Percentiles rank a stretch among this genome's conserved stretches.
Evolutionary conservation across 139 green algal genomes (phyloP).

Genomic region (Coelastrella sp.): DNA sequence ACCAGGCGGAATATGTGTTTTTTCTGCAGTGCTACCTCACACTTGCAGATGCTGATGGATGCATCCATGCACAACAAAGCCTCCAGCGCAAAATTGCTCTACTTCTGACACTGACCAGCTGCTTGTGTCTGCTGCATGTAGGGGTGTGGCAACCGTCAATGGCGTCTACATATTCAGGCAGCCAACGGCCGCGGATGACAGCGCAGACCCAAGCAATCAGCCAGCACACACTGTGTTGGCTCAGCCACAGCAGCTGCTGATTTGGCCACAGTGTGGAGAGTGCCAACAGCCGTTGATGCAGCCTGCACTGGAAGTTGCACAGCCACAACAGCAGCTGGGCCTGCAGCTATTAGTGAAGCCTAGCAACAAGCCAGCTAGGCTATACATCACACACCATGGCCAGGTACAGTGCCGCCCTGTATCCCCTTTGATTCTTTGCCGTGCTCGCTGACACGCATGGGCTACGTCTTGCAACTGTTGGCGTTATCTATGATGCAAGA

Average conservation of each 20-base stretch:
- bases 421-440: neutral
- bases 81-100: no score
- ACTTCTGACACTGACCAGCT: no score
- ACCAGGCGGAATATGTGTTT: no score
- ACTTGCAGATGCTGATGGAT: no score
- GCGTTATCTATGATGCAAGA: neutral
- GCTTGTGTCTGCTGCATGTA: neutral
- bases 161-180: neutral
- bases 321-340: constrained; percentile 10
- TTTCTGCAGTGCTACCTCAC: no score
- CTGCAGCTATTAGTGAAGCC: constrained; percentile 61
- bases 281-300: constrained; percentile 24
- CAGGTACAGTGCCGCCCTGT: constrained; percentile 10
- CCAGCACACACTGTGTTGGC: neutral
- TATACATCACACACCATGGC: constrained; percentile 51
- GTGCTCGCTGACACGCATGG: neutral
- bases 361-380: constrained; percentile 50
- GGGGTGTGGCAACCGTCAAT: constrained; percentile 34
- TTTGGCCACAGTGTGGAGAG: constrained; percentile 7
- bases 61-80: no score
- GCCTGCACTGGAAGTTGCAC: constrained; percentile 22
- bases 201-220: neutral
- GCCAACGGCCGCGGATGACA: neutral
- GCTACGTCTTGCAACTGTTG: neutral
- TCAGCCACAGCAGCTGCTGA: constrained; percentile 26